These are phyloP conservation scores for Trametes maxima DNA, from an alignment of 768 basidiomycete species.

Conservation along the genomic window DNA sequence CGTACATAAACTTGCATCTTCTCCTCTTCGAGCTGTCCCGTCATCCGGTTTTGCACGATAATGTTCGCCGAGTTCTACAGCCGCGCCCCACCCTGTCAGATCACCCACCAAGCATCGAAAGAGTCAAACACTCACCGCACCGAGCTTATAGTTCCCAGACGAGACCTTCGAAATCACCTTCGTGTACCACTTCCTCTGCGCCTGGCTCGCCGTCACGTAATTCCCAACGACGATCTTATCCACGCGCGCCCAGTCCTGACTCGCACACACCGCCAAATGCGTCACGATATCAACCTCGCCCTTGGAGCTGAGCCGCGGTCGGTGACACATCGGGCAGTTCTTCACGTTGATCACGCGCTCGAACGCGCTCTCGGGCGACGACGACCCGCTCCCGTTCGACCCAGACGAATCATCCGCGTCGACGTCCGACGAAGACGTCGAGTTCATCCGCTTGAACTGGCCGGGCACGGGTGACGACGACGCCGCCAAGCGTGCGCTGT, in stretches of 20 bases:
- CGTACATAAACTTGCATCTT: conserved; percentile 97
- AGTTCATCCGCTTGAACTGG: conserved; percentile 35
- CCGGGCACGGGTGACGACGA: conserved; percentile 30
- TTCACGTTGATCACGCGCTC: conserved; percentile 95
- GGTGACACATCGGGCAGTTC: conserved; percentile 92
- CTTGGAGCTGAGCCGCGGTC: conserved; percentile 80
- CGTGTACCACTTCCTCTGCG: conserved; percentile 97
- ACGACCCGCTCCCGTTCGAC: conserved; percentile 24
- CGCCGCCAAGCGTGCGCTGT: background rate
- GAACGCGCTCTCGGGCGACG: conserved; percentile 20
- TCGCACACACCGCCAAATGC: conserved; percentile 95
- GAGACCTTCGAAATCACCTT: conserved; percentile 87
- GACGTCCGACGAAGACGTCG: conserved; percentile 48
- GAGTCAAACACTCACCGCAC: conserved; percentile 62
- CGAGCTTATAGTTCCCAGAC: conserved; percentile 84
- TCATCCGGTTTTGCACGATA: conserved; percentile 91
- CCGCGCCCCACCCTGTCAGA: background rate
- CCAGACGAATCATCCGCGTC: conserved; percentile 44
- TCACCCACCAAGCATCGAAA: background rate
- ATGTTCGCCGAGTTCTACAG: conserved; percentile 94
- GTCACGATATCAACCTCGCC: conserved; percentile 95
- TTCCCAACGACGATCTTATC: conserved; percentile 91
- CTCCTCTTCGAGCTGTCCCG: conserved; percentile 93
- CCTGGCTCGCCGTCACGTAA: conserved; percentile 92
- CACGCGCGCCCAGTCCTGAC: conserved; percentile 88